phyloP scores from a whole-genome alignment of 1,284 basidiomycete genomes.

The Butyriboletus appendiculatus region DNA sequence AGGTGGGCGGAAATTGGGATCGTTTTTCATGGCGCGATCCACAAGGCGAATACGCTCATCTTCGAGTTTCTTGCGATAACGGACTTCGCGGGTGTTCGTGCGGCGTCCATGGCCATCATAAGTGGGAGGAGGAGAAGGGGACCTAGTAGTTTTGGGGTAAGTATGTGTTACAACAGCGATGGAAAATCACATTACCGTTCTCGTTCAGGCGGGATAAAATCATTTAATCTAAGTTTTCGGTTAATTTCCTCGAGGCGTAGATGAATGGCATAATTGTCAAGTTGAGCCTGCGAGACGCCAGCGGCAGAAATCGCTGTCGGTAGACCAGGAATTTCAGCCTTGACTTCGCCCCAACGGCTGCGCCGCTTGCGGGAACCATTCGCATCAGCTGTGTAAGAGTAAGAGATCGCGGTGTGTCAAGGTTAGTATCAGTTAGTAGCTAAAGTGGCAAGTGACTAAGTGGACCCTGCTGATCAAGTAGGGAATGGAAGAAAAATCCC shows the following conservation, averaged over 20 bases:
- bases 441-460: conserved; percentile 47
- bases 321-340: conserved; percentile 85
- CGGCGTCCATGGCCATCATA: conserved; percentile 97
- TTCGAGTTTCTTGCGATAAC: conserved; percentile 97
- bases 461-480: conserved; percentile 34
- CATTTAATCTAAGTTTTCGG: conserved; percentile 89
- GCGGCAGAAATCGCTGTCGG: conserved; percentile 91
- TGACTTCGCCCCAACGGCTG: conserved; percentile 93
- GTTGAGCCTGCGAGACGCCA: conserved; percentile 88
- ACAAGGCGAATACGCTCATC: conserved; percentile 94
- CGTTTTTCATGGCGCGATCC: conserved; percentile 95
- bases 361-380: conserved; percentile 90
- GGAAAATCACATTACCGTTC: conserved; percentile 61
- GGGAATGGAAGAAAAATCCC: conserved; percentile 28
- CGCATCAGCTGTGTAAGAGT: conserved; percentile 58
- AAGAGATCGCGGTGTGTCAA: conserved; percentile 42
- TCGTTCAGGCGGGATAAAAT: conserved; percentile 94
- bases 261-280: conserved; percentile 95
- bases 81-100: conserved; percentile 97
- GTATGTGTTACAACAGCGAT: neutral
- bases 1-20: conserved; percentile 96
- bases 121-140: conserved; percentile 94
- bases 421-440: conserved; percentile 60
- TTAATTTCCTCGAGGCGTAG: conserved; percentile 97
- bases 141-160: conserved; percentile 52